These are phyloP conservation scores for Boletus reticuloceps DNA, from an alignment of 768 basidiomycete genomes.

Conservation along the genomic window DNA sequence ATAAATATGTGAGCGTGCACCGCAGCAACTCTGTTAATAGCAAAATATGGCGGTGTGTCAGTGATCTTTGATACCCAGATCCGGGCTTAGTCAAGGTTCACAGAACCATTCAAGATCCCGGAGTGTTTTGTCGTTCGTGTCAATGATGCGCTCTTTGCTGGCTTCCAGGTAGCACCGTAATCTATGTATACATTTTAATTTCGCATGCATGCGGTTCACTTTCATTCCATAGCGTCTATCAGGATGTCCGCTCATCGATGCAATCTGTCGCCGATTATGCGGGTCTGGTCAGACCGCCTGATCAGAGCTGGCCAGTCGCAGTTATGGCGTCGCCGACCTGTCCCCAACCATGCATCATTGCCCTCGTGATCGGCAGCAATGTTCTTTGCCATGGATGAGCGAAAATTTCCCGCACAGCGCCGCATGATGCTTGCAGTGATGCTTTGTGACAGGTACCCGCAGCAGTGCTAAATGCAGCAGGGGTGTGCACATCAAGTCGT, in stretches of 20 bases:
- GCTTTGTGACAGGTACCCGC: constrained; percentile 2
- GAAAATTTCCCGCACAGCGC: constrained; percentile 9
- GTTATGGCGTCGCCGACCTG: constrained; percentile 25
- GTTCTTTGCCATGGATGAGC: constrained; percentile 7
- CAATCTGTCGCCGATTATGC: constrained; percentile 20
- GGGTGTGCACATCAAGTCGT: constrained; percentile 14
- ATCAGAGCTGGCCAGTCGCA: constrained; percentile 5
- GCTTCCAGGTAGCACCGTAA: constrained; percentile 10
- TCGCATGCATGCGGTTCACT: constrained; percentile 5
- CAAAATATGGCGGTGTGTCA: constrained; percentile 11
- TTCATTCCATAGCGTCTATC: constrained; percentile 15
- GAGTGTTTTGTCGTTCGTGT: constrained; percentile 9
- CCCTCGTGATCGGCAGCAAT: constrained; percentile 26
- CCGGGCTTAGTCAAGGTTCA: constrained; percentile 8
- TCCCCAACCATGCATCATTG: constrained; percentile 24
- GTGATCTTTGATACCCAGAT: constrained; percentile 7
- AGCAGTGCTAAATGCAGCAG: constrained; percentile 12
- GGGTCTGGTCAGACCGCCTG: constrained; percentile 8
- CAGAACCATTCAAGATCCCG: constrained; percentile 4
- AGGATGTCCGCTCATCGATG: constrained; percentile 10
- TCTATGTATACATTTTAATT: constrained; percentile 11
- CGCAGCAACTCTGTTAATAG: constrained; percentile 17
- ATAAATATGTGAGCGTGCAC: constrained; percentile 6
- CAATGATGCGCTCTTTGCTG: constrained; percentile 2
- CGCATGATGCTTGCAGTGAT: constrained; percentile 1